Evolutionary conservation across 2,329 filamentous ascomycete species (phyloP).

Genomic region (Arthrinium puccinioides): DNA sequence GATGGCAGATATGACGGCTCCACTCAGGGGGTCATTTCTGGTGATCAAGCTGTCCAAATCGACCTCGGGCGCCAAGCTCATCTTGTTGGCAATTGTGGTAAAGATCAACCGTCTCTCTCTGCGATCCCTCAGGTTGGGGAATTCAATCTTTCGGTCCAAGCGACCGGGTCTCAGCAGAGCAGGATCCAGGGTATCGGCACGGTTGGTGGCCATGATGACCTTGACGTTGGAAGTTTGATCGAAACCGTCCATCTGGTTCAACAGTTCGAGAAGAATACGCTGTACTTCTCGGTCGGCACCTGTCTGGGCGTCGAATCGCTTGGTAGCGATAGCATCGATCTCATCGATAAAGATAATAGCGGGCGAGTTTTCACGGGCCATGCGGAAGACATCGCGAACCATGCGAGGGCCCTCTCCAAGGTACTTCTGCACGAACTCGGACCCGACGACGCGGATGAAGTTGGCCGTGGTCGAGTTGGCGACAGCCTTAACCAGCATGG

Average conservation of each 20-base stretch:
- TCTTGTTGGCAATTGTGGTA: constrained; percentile 91
- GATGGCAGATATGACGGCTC: constrained; percentile 94
- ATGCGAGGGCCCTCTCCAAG: constrained; percentile 95
- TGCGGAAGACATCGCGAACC: constrained; percentile 98
- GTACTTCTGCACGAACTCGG: constrained; percentile 98
- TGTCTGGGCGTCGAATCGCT: constrained; percentile 98
- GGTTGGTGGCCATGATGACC: constrained; percentile 99
- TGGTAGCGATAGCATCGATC: constrained; percentile 97
- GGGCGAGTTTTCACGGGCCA: constrained; percentile 96
- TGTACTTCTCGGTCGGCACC: constrained; percentile 97
- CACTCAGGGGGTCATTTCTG: constrained; percentile 89
- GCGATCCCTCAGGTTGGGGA: constrained; percentile 88
- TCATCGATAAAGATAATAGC: constrained; percentile 99
- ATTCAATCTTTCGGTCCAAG: constrained; percentile 97
- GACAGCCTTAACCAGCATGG: constrained; percentile 91
- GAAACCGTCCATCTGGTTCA: constrained; percentile 99
- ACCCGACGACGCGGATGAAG: constrained; percentile 97
- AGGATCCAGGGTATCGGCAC: constrained; percentile 92
- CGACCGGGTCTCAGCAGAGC: constrained; percentile 90
- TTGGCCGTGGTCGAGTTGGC: constrained; percentile 97
- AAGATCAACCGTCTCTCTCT: constrained; percentile 96
- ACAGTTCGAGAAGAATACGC: constrained; percentile 91
- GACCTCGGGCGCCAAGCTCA: constrained; percentile 94
- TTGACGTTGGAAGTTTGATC: constrained; percentile 99
- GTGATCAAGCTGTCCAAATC: constrained; percentile 95